Conservation (phyloP, 805 yeast species). For the Saturnispora silvae region DNA sequence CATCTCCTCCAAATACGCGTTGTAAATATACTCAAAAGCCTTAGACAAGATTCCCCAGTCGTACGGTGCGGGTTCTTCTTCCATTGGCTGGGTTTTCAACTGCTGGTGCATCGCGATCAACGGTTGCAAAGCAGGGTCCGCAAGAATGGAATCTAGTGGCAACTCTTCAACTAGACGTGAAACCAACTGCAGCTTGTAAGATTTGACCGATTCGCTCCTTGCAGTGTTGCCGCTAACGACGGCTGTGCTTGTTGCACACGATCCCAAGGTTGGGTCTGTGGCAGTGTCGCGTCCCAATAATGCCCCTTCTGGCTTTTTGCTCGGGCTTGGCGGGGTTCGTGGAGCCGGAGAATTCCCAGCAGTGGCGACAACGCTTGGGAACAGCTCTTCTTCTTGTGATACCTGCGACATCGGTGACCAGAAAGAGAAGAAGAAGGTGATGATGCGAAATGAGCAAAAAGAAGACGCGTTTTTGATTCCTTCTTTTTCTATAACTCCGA, state of each 20-base stretch:
- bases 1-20: slow-evolving; percentile 16
- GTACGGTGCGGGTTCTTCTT: slow-evolving; percentile 13
- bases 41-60: slow-evolving; percentile 19
- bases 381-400: neutral
- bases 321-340: neutral
- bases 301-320: neutral
- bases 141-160: neutral
- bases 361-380: neutral
- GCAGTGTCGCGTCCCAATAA: neutral
- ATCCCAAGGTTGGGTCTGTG: too few relatives aligned
- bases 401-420: neutral
- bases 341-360: neutral
- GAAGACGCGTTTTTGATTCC: too few relatives aligned
- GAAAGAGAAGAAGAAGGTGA: neutral
- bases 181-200: neutral
- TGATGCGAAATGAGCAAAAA: neutral
- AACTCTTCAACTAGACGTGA: neutral
- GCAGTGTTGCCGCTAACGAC: too few relatives aligned
- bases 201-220: neutral
- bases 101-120: slow-evolving; percentile 5
- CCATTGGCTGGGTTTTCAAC: slow-evolving; percentile 2
- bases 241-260: too few relatives aligned
- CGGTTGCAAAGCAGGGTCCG: slow-evolving; percentile 7
- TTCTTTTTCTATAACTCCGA: too few relatives aligned
- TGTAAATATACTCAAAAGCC: slow-evolving; percentile 17